Conservation (phyloP, 2,329 filamentous ascomycete genomes). For the Neurospora crassa region DNA sequence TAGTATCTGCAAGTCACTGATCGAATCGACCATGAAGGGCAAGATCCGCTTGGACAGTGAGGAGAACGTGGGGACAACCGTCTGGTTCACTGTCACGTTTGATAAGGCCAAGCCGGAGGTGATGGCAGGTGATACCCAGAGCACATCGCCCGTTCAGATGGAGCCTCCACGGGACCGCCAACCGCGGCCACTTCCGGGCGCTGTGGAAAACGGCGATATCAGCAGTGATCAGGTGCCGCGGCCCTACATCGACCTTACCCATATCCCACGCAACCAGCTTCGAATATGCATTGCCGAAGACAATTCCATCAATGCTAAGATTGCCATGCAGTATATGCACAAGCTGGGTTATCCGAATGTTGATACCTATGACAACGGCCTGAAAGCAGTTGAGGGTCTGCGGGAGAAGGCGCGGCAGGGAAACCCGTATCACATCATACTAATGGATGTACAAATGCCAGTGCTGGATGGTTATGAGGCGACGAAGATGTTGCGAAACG, state of each 20-base stretch:
- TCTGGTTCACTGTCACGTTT: constrained; percentile 76
- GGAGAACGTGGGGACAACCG: constrained; percentile 59
- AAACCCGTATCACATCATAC: constrained; percentile 74
- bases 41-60: constrained; percentile 73
- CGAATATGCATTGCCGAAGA: constrained; percentile 92
- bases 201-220: constrained; percentile 7
- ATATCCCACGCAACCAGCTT: constrained; percentile 66
- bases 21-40: constrained; percentile 86
- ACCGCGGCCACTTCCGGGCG: constrained; percentile 2
- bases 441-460: constrained; percentile 98
- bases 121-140: constrained; percentile 44
- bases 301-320: constrained; percentile 89
- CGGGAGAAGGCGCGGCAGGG: constrained; percentile 61
- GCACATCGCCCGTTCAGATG: constrained; percentile 25
- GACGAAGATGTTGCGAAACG: constrained; percentile 70
- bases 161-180: constrained; percentile 7
- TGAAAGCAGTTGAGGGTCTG: constrained; percentile 81
- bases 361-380: constrained; percentile 82
- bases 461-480: constrained; percentile 88
- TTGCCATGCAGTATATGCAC: constrained; percentile 82
- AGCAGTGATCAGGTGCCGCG: constrained; percentile 26
- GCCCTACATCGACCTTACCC: constrained; percentile 56
- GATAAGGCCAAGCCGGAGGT: constrained; percentile 63
- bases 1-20: constrained; percentile 89
- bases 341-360: constrained; percentile 74